Percentiles rank a stretch among this genome's conserved stretches.
Conservation (phyloP, 345 rosid species). For the Camelina sativa region DNA sequence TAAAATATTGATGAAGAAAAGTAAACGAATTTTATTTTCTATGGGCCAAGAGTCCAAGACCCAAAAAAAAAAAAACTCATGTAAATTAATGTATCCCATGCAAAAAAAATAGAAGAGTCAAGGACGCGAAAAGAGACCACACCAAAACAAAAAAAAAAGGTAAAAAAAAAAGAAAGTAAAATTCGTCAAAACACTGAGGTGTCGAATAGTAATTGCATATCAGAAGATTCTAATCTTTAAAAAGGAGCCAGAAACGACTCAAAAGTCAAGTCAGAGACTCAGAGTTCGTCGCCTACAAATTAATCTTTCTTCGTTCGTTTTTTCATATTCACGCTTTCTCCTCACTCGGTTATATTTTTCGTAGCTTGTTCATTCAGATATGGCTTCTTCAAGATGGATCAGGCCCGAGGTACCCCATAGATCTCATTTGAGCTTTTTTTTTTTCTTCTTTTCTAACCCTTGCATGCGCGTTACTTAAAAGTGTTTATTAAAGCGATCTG, state of each 20-base stretch:
- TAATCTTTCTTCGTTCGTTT: slow-evolving; percentile 16
- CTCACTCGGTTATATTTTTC: background rate
- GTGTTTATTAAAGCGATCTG: background rate
- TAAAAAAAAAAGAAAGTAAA: background rate
- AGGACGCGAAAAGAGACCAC: background rate
- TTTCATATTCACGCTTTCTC: slow-evolving; percentile 26
- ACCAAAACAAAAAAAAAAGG: background rate
- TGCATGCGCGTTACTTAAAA: background rate
- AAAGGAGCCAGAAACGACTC: too few relatives aligned
- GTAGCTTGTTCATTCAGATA: slow-evolving; percentile 4
- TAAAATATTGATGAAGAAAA: too few relatives aligned
- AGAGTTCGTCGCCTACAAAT: background rate
- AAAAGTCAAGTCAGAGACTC: background rate
- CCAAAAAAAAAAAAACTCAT: background rate
- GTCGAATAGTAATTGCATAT: background rate
- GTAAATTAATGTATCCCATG: too few relatives aligned
- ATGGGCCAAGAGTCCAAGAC: background rate
- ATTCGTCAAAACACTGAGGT: background rate
- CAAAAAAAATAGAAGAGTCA: too few relatives aligned
- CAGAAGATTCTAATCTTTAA: too few relatives aligned
- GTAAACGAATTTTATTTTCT: too few relatives aligned
- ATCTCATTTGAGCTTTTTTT: background rate
- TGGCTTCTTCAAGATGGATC: slow-evolving; percentile 33
- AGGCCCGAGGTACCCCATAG: slow-evolving; percentile 24
- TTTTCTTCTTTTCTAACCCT: background rate